phyloP scores from a whole-genome alignment of 306 rosid species.

The Fagus sylvatica region DNA sequence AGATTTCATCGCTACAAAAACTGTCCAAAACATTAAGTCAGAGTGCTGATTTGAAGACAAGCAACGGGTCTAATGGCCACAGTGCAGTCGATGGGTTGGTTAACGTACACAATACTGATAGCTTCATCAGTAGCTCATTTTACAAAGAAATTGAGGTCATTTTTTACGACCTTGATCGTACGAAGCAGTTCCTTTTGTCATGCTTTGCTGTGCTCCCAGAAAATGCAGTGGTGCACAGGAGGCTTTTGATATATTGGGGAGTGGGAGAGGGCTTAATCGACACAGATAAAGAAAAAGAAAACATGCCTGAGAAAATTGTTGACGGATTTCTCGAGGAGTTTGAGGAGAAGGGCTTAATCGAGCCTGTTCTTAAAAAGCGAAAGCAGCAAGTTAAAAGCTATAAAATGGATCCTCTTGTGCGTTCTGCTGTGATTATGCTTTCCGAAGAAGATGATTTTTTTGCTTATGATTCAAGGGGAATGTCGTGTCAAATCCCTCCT shows the following conservation, averaged over 20 bases:
- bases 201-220: neutral
- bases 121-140: too few species aligned
- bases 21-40: too few species aligned
- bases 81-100: too few species aligned
- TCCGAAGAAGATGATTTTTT: slow-evolving; percentile 13
- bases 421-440: slow-evolving; percentile 26
- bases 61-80: too few species aligned
- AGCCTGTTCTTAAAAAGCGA: slow-evolving; percentile 7
- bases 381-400: neutral
- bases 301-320: neutral
- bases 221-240: slow-evolving; percentile 31
- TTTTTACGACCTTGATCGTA: too few species aligned
- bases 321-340: slow-evolving; percentile 10
- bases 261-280: slow-evolving; percentile 14
- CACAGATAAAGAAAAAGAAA: neutral
- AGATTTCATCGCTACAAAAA: too few species aligned
- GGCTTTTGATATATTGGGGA: slow-evolving; percentile 27
- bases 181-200: neutral
- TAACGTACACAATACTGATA: too few species aligned
- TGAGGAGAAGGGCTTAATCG: slow-evolving; percentile 23
- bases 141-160: too few species aligned
- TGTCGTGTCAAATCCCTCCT: neutral
- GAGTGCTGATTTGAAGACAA: too few species aligned
- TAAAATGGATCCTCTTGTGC: slow-evolving; percentile 27
- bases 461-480: slow-evolving; percentile 15